Base-by-base conservation (phyloP, 208 protist genomes). In the Trypanosoma theileri region DNA sequence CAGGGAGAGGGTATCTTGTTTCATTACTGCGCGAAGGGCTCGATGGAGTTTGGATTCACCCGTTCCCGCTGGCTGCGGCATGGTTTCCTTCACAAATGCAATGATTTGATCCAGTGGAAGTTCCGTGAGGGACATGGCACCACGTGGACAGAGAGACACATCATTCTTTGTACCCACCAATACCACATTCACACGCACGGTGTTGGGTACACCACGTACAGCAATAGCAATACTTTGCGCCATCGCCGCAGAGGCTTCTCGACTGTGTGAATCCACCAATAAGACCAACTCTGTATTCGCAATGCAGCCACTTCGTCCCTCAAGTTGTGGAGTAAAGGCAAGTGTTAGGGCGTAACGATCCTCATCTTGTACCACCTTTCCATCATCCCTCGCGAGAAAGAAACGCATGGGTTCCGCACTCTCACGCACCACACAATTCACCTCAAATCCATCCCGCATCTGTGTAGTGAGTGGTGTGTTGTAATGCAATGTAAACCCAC, bases 221-320 rank as follows among this genome's bases (percentile, higher is more conserved):
- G 67, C 71, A 8, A 65, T 51, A 22, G 11, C 35, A 19, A 90
- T 63, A 8, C 80, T 78, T n/a, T 77, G 40, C 0, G 81, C 82
- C 11, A 78, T 74, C 11, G 77, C 73, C 42, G 50, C 62, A 14
- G 64, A 76, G 6, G 65, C 55, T 0, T 45, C 59, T 3, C 41
- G 26, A 53, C 50, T 78, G 71, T 91, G 86, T 46, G 75, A 61
- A 69, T 95, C 86, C 0, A 91, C 56, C 8, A 91, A 31, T 42
- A 95, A 81, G 3, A 95, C 53, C 11, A 91, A 59, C 71, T 95
- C 89, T 0, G 81, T 71, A 64, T 95, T 95, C 17, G 59, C 62
- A 13, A 50, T 22, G 42, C 52, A 66, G 17, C 45, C 55, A 65
- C 54, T 64, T 31, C 54, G 69, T 50, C 53, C 64, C n/a, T 59